Percentiles rank a stretch among this genome's conserved stretches.
Conservation (phyloP, 2,329 filamentous ascomycete genomes). For the Penicillium sp. region DNA sequence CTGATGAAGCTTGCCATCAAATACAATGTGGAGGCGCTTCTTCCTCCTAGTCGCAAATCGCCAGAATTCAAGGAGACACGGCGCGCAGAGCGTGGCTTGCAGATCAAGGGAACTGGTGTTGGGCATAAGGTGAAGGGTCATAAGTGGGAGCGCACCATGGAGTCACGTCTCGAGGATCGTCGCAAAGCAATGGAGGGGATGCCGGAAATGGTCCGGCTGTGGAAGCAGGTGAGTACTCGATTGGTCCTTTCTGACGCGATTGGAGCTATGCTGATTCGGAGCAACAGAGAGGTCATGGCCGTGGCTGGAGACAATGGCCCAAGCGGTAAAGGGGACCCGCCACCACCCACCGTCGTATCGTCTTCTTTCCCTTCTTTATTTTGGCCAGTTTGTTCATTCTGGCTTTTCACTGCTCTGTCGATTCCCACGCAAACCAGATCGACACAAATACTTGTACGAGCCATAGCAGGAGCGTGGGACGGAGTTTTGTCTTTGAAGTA, state of each 20-base stretch:
- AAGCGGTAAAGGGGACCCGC: constrained; percentile 40
- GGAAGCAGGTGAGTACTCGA: constrained; percentile 73
- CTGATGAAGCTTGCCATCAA: constrained; percentile 79
- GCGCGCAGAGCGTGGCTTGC: constrained; percentile 73
- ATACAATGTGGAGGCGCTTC: constrained; percentile 74
- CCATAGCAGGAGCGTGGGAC: constrained; percentile 23
- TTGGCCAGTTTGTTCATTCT: constrained; percentile 6
- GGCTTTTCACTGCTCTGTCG: constrained; percentile 7
- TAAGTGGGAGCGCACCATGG: constrained; percentile 82
- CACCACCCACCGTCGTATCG: not conserved
- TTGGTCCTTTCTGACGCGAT: not conserved
- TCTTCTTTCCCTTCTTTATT: constrained; percentile 18
- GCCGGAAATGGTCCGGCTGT: constrained; percentile 85
- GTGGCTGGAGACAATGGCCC: constrained; percentile 73
- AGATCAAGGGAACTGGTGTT: constrained; percentile 88
- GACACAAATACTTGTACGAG: constrained; percentile 20
- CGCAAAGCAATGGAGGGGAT: constrained; percentile 92
- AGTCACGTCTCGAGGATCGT: constrained; percentile 78
- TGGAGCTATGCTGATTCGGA: constrained; percentile 33
- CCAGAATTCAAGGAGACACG: constrained; percentile 64
- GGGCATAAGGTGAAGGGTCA: constrained; percentile 95
- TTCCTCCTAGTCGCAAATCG: constrained; percentile 75
- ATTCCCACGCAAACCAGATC: constrained; percentile 3
- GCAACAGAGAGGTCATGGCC: constrained; percentile 63
- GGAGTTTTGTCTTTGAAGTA: constrained; percentile 21